phyloP scores from a whole-genome alignment of 1,284 basidiomycete species.

The Fistulina hepatica region DNA sequence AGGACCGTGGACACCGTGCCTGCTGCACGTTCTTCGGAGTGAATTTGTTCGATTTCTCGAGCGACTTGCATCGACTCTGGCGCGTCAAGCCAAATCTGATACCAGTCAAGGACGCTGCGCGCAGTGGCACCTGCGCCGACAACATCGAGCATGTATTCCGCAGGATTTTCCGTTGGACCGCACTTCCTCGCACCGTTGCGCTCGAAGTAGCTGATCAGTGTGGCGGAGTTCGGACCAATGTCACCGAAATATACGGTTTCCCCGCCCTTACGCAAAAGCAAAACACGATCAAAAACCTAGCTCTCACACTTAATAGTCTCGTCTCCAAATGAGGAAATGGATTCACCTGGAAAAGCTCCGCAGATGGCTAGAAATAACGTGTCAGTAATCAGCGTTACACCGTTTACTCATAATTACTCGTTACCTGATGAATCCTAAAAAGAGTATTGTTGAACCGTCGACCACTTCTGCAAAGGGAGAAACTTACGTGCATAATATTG shows the following conservation, averaged over 20 bases:
- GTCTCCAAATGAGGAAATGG: no score
- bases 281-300: constrained; percentile 53
- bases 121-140: constrained; percentile 57
- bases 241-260: constrained; percentile 68
- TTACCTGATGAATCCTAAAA: no score
- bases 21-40: constrained; percentile 26
- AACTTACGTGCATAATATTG: constrained; percentile 55
- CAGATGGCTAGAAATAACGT: constrained; percentile 43
- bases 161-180: constrained; percentile 38
- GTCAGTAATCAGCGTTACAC: neutral
- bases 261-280: constrained; percentile 51
- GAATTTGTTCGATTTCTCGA: constrained; percentile 30
- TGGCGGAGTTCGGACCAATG: constrained; percentile 42
- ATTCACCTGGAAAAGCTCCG: constrained; percentile 60
- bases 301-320: constrained; percentile 38
- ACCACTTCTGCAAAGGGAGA: no score
- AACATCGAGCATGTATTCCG: constrained; percentile 60
- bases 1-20: constrained; percentile 24
- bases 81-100: constrained; percentile 33
- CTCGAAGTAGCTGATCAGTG: constrained; percentile 57
- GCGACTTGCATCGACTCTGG: constrained; percentile 25
- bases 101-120: constrained; percentile 33
- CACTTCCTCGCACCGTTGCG: constrained; percentile 42
- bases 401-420: no score
- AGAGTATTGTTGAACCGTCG: no score